These are phyloP conservation scores for Posidonia australis DNA, from an alignment of 106 monocot genomes.

Conservation along the genomic window DNA sequence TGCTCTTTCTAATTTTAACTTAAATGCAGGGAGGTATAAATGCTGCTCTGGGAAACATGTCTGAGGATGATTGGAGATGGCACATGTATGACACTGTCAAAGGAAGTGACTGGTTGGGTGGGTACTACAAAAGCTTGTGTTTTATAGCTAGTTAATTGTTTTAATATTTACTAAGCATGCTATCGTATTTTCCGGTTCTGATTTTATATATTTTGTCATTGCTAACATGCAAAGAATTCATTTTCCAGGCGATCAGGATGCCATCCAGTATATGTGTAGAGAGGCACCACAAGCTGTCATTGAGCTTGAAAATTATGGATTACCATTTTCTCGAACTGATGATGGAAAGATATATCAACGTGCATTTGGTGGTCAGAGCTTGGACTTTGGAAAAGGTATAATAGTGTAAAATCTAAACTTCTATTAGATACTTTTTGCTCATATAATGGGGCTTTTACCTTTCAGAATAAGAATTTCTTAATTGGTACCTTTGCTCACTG, in stretches of 20 bases:
- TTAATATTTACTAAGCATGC: too few relatives aligned
- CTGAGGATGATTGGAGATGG: slow-evolving; percentile 99
- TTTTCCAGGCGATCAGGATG: slow-evolving; percentile 82
- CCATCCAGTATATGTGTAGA: slow-evolving; percentile 29
- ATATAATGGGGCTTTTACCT: too few relatives aligned
- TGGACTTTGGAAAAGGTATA: slow-evolving; percentile 94
- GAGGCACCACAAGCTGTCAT: slow-evolving; percentile 89
- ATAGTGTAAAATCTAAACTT: neutral
- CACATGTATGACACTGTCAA: slow-evolving; percentile 99
- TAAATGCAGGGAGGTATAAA: slow-evolving; percentile 89
- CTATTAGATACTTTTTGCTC: neutral
- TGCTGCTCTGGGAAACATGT: slow-evolving; percentile 97
- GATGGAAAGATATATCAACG: slow-evolving; percentile 57
- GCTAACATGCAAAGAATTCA: neutral
- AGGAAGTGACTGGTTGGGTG: slow-evolving; percentile 99
- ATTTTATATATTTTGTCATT: neutral
- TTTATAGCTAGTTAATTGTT: too few relatives aligned
- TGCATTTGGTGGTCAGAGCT: slow-evolving; percentile 92
- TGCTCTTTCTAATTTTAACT: neutral
- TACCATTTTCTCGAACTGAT: slow-evolving; percentile 92
- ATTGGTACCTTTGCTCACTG: slow-evolving; percentile 2
- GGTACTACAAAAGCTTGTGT: too few relatives aligned
- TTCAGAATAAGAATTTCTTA: neutral
- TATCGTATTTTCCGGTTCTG: too few relatives aligned
- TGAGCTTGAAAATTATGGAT: slow-evolving; percentile 95